phyloP scores from a whole-genome alignment of 768 basidiomycete species.

The Nidularia sp. region DNA sequence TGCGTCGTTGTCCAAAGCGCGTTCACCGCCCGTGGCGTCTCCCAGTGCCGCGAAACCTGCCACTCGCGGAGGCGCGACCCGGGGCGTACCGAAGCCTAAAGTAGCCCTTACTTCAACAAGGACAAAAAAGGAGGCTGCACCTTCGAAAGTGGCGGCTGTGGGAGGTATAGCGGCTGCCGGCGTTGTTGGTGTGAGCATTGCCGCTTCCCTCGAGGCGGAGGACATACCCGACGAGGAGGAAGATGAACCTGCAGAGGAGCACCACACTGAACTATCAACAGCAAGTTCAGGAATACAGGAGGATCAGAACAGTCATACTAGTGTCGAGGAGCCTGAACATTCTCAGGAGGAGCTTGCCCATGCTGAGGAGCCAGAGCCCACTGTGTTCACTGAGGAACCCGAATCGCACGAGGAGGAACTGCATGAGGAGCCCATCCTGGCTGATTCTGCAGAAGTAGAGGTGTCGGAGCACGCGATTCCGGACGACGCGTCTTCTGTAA shows the following conservation, averaged over 20 bases:
- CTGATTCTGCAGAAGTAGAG: no score
- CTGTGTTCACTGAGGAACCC: no score
- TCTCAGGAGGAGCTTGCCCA: no score
- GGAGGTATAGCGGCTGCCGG: slow-evolving; percentile 12
- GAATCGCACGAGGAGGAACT: no score
- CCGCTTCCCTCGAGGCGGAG: slow-evolving; percentile 2
- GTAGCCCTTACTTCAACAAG: slow-evolving; percentile 9
- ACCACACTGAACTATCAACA: neutral
- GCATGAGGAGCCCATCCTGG: no score
- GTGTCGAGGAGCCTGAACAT: no score
- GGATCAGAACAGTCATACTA: no score
- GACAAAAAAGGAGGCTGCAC: slow-evolving; percentile 18
- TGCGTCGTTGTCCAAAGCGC: slow-evolving; percentile 62
- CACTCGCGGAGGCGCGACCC: slow-evolving; percentile 20
- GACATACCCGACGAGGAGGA: slow-evolving; percentile 5
- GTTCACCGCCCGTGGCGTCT: slow-evolving; percentile 14
- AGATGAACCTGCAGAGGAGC: slow-evolving; percentile 1
- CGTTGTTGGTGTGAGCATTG: slow-evolving; percentile 1
- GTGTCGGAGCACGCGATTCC: no score
- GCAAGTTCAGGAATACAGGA: no score
- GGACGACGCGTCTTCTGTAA: no score
- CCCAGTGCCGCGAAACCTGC: slow-evolving; percentile 16
- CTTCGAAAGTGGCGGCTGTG: slow-evolving; percentile 6
- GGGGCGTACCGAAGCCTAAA: slow-evolving; percentile 17
- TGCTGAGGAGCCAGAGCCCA: no score